Evolutionary conservation across 371 early-diverging fungal genomes (phyloP), one percentile per base, ranked within the genome.

Genomic region (Modicella reniformis): DNA sequence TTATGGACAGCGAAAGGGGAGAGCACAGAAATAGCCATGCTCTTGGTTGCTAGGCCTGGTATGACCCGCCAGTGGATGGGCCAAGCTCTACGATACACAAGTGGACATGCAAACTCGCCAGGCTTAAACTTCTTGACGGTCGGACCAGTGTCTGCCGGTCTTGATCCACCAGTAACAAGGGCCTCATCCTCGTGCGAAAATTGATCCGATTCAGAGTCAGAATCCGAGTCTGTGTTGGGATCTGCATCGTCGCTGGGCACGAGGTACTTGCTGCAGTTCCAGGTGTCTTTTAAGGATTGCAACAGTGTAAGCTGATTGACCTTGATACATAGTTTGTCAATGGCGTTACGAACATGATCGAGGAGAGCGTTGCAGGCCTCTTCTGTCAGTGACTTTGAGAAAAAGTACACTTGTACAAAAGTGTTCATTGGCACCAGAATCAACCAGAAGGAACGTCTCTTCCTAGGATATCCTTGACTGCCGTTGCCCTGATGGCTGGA

Each of bases 41-140:
- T 82, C 57, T 84, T 90, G 17, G 91, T 80, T 0, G 94, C 94
- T 41, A 87, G 81, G 17, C 84, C 83, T 0, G 92, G 90, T 55
- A 84, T 85, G 30, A 95, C 75, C 19, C 95, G 85, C 91, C 92
- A 92, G 65, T 94, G 94, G 1, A 94, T 67, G 2, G 90, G 87
- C 66, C 93, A 92, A 19, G 81, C 75, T 28, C 84, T 83, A 17
- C 83, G 83, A 62, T 86, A 90, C 1, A 92, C 86, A 10, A 88
- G 62, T 0, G 91, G 88, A 30, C 93, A 93, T 15, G 88, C 87
- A 67, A 93, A 93, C 65, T 91, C 92, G 0, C 93, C 93, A 7
- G 88, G 86, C 12, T 59, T 65, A 62, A 86, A 87, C 41, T 74
- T 81, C 25, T 67, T 76, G 25, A 58, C 54, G 23, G 85, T 29